A percentile compares a stretch with the other conserved stretches of the same genome.
Evolutionary conservation across 2,329 filamentous ascomycete species (phyloP).

Genomic region (Colletotrichum tropicale): DNA sequence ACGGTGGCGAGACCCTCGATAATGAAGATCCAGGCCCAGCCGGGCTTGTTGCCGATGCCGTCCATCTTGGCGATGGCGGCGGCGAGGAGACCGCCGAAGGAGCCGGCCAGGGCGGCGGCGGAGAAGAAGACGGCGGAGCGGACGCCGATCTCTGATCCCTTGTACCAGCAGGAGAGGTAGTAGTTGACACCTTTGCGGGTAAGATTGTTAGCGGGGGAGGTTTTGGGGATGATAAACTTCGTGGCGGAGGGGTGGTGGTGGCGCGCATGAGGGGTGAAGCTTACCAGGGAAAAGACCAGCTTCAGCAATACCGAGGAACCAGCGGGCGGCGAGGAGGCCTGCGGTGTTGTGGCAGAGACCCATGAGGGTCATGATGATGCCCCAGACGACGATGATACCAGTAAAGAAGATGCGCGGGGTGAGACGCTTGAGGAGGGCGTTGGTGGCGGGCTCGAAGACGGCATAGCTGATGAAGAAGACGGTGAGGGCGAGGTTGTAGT

Average conservation of each 20-base stretch:
- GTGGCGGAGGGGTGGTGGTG: not conserved
- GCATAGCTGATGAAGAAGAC: slow-evolving; percentile 77
- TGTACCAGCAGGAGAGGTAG: slow-evolving; percentile 83
- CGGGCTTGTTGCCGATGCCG: slow-evolving; percentile 55
- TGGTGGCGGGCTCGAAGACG: slow-evolving; percentile 67
- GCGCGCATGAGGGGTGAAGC: slow-evolving; percentile 31
- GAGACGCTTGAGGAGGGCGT: slow-evolving; percentile 67
- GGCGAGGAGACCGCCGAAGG: slow-evolving; percentile 73
- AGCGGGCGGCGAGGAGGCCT: slow-evolving; percentile 52
- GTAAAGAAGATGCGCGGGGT: slow-evolving; percentile 70
- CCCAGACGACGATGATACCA: slow-evolving; percentile 62
- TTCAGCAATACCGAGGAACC: slow-evolving; percentile 69
- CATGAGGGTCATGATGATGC: slow-evolving; percentile 49
- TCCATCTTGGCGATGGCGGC: slow-evolving; percentile 72
- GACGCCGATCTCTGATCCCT: slow-evolving; percentile 74
- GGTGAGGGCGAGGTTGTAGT: slow-evolving; percentile 65
- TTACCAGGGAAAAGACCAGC: slow-evolving; percentile 68
- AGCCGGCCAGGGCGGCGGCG: slow-evolving; percentile 76
- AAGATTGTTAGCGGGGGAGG: not conserved
- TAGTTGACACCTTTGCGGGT: slow-evolving; percentile 55
- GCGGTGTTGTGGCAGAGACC: slow-evolving; percentile 48
- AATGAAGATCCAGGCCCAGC: slow-evolving; percentile 69
- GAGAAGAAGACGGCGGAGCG: slow-evolving; percentile 80
- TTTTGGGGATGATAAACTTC: not conserved
- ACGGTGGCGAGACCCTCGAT: slow-evolving; percentile 72